phyloP scores from a whole-genome alignment of 768 basidiomycete species.

The Russula foetens region DNA sequence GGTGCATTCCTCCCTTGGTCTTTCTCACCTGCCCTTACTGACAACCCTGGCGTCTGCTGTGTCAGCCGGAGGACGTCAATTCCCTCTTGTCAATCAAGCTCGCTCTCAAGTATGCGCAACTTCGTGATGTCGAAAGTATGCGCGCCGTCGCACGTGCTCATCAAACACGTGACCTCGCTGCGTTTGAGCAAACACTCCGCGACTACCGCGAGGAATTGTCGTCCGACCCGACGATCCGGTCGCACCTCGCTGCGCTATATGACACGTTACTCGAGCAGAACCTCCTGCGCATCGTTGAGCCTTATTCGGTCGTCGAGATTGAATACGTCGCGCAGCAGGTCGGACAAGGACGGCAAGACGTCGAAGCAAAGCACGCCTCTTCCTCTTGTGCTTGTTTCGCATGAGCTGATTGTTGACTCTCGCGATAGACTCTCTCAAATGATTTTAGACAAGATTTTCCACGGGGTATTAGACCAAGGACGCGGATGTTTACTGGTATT shows the following conservation, averaged over 20 bases:
- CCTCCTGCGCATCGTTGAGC: constrained; percentile 89
- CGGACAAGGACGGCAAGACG: constrained; percentile 77
- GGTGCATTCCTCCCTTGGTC: constrained; percentile 38
- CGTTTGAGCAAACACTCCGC: constrained; percentile 81
- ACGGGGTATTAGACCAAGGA: constrained; percentile 95
- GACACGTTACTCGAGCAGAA: constrained; percentile 97
- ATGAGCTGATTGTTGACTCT: not conserved
- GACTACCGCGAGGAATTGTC: constrained; percentile 90
- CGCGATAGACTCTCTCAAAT: constrained; percentile 79
- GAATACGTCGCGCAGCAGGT: constrained; percentile 82
- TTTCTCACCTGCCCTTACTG: not conserved
- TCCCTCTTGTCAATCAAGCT: constrained; percentile 81
- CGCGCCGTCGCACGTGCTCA: constrained; percentile 92
- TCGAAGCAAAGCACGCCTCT: constrained; percentile 77
- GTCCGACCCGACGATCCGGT: constrained; percentile 91
- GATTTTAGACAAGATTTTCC: constrained; percentile 92
- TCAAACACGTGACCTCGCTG: constrained; percentile 78
- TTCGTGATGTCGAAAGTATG: constrained; percentile 92
- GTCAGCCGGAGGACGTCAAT: constrained; percentile 88
- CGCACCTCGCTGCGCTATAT: constrained; percentile 88
- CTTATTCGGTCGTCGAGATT: constrained; percentile 89
- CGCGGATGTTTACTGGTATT: constrained; percentile 89
- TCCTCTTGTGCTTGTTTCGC: not conserved
- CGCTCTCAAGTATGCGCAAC: constrained; percentile 78
- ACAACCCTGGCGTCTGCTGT: not conserved